Percentiles rank a stretch among this genome's conserved stretches.
phyloP scores from a whole-genome alignment of 148 eudicot genomes.

The Limonium bicolor region DNA sequence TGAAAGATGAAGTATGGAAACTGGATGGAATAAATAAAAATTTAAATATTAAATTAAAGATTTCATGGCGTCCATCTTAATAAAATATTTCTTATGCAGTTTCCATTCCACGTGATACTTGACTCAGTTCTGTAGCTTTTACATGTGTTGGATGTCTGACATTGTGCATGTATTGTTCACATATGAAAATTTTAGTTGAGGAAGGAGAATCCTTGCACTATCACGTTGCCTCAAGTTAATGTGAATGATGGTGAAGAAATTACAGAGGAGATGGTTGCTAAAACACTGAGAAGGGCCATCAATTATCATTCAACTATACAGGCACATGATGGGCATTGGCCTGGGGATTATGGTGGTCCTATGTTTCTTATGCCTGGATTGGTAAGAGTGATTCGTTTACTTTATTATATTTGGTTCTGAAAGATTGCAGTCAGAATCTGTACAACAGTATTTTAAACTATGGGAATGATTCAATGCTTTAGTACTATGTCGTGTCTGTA shows the following conservation, averaged over 20 bases:
- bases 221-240: constrained; percentile 52
- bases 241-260: constrained; percentile 46
- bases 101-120: not conserved
- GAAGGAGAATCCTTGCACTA: constrained; percentile 35
- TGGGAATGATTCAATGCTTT: not conserved
- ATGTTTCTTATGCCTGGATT: constrained; percentile 89
- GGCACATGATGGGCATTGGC: constrained; percentile 95
- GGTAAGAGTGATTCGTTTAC: constrained; percentile 24
- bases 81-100: no score
- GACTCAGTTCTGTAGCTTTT: not conserved
- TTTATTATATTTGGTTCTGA: no score
- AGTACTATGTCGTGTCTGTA: not conserved
- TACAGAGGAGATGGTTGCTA: constrained; percentile 51
- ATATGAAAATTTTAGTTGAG: constrained; percentile 30
- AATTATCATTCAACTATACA: constrained; percentile 72
- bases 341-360: constrained; percentile 98
- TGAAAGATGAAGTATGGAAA: no score
- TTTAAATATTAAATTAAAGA: no score
- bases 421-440: no score
- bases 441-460: not conserved
- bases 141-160: not conserved
- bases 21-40: no score
- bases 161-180: not conserved
- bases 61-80: no score
- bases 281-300: constrained; percentile 67